Evolutionary conservation across 768 basidiomycete species (phyloP).

Genomic region (Royoungia palumana): DNA sequence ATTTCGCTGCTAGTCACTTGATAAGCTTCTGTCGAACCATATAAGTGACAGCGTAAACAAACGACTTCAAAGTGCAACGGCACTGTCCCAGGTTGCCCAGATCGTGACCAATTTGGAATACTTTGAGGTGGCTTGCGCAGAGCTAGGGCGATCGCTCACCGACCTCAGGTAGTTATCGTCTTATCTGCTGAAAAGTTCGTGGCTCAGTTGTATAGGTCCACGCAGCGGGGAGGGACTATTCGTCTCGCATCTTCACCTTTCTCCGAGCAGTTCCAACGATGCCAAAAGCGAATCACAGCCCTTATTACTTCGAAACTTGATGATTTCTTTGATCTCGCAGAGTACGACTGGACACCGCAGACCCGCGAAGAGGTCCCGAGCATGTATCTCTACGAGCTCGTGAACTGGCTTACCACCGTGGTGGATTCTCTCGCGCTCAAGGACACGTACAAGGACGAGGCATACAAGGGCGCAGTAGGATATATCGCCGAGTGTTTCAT

Average conservation of each 20-base stretch:
- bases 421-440: conserved; percentile 87
- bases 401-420: conserved; percentile 95
- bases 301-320: conserved; percentile 91
- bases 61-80: conserved; percentile 70
- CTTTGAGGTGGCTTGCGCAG: conserved; percentile 79
- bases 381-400: conserved; percentile 91
- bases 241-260: conserved; percentile 67
- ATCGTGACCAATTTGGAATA: conserved; percentile 92
- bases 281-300: conserved; percentile 71
- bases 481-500: conserved; percentile 87
- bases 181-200: not conserved
- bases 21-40: conserved; percentile 71
- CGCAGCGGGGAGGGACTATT: conserved; percentile 80
- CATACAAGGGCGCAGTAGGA: conserved; percentile 82
- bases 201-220: conserved; percentile 56
- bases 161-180: conserved; percentile 61
- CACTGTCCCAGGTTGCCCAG: conserved; percentile 87
- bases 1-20: conserved; percentile 61
- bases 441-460: conserved; percentile 82
- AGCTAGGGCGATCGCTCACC: conserved; percentile 82
- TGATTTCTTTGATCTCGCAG: conserved; percentile 92
- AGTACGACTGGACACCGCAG: conserved; percentile 90
- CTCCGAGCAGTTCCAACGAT: conserved; percentile 60
- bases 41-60: conserved; percentile 75
- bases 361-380: conserved; percentile 73